Percentiles rank a stretch among this genome's conserved stretches.
These are phyloP conservation scores for Aquilaria sinensis DNA, from an alignment of 345 rosid genomes.

Conservation along the genomic window DNA sequence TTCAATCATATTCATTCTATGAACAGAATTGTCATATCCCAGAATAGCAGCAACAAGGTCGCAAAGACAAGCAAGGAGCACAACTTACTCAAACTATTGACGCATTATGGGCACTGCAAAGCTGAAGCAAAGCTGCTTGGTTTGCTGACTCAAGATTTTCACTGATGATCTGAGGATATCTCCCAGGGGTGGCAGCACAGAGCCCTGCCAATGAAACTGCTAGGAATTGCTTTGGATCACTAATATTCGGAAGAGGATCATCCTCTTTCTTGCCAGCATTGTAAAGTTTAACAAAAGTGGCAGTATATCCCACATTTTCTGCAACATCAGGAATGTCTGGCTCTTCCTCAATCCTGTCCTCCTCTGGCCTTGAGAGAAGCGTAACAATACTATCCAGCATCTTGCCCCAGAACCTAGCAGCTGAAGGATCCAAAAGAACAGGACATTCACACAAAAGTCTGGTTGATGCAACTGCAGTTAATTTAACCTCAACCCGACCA, in stretches of 20 bases:
- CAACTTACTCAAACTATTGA: slow-evolving; percentile 56
- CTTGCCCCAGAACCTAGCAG: slow-evolving; percentile 64
- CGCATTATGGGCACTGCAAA: slow-evolving; percentile 57
- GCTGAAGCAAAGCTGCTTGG: slow-evolving; percentile 61
- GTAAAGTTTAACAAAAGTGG: slow-evolving; percentile 70
- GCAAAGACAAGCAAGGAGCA: slow-evolving; percentile 6
- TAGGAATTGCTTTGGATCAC: slow-evolving; percentile 73
- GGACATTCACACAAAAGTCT: slow-evolving; percentile 82
- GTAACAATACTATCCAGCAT: slow-evolving; percentile 80
- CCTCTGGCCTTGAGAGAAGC: slow-evolving; percentile 79
- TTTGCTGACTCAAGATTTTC: slow-evolving; percentile 70
- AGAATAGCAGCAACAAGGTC: too few species aligned
- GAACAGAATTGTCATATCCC: too few species aligned
- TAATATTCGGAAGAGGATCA: slow-evolving; percentile 76
- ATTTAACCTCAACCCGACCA: slow-evolving; percentile 67
- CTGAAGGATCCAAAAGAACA: slow-evolving; percentile 54
- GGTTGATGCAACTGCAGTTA: slow-evolving; percentile 76
- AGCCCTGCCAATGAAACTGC: slow-evolving; percentile 60
- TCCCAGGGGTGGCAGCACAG: slow-evolving; percentile 63
- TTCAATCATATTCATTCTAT: too few species aligned
- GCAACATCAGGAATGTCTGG: slow-evolving; percentile 88
- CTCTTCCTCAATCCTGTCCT: slow-evolving; percentile 71
- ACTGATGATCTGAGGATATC: slow-evolving; percentile 61
- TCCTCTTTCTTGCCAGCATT: slow-evolving; percentile 90
- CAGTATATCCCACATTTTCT: slow-evolving; percentile 78